Evolutionary conservation across 2,329 filamentous ascomycete species (phyloP).

Genomic region (Paecilomyces variotii): DNA sequence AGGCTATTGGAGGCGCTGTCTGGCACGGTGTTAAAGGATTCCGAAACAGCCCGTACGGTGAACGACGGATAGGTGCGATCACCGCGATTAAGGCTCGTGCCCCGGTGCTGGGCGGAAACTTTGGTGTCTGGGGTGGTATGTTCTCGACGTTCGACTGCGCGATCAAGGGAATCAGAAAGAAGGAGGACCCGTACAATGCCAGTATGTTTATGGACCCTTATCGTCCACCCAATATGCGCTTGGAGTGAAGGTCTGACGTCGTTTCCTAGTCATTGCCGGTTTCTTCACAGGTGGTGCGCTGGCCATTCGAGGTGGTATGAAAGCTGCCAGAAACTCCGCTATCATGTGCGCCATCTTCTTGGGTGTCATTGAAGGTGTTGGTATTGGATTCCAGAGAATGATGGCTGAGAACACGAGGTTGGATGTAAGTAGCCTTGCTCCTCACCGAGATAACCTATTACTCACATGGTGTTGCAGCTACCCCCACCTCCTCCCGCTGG

Average conservation of each 20-base stretch:
- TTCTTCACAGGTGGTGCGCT: conserved; percentile 94
- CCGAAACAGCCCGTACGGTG: conserved; percentile 81
- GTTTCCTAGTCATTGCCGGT: conserved; percentile 64
- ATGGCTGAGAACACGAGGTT: conserved; percentile 82
- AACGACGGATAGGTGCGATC: conserved; percentile 89
- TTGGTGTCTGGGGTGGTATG: conserved; percentile 93
- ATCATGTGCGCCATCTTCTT: conserved; percentile 93
- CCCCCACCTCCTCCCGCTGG: conserved; percentile 28
- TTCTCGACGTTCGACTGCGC: conserved; percentile 96
- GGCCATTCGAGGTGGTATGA: conserved; percentile 83
- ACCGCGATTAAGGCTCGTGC: conserved; percentile 97
- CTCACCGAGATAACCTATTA: background rate
- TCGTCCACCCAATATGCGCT: background rate
- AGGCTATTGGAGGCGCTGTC: conserved; percentile 72
- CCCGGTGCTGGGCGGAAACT: conserved; percentile 93
- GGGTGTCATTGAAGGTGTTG: conserved; percentile 94
- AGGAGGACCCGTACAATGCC: conserved; percentile 97
- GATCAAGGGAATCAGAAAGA: conserved; percentile 86
- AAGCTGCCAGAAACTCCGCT: conserved; percentile 86
- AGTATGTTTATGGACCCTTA: conserved; percentile 40
- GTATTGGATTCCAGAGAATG: conserved; percentile 91
- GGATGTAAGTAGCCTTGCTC: conserved; percentile 47
- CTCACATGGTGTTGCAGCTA: conserved; percentile 14
- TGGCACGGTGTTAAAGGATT: conserved; percentile 98
- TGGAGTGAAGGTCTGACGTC: background rate